Base-by-base conservation (phyloP, 2,329 filamentous ascomycete species). In the Emmonsiellopsis sp. region DNA sequence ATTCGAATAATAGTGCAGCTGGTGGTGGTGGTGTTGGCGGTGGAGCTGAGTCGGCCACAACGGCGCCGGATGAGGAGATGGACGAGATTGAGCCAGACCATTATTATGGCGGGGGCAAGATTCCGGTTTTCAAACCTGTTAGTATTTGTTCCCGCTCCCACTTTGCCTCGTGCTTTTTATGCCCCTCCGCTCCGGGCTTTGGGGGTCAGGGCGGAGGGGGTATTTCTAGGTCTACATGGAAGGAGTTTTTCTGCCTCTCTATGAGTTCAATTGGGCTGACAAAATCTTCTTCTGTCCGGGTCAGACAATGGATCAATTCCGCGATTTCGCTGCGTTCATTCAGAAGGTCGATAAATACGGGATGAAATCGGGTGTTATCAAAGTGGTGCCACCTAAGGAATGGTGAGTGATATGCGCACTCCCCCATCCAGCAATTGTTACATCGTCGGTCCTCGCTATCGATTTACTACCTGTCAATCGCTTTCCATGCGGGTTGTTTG, bases 361-460 rank as follows among this genome's bases (percentile, higher is more conserved):
- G 63, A 98, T 98, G 93, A 88, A 89, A 71, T 93, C 90, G 21
- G 93, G 93, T 37, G 96, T 98, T 62, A 84, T 97, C 66, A 97
- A 98, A 73, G 86, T 98, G 55, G 86, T 97, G 51, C 91, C 93
- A 32, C 93, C 93, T 0, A 75, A 86, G 63, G 91, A 97, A 81
- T 98, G 93, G 93, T 93, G 82, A 70, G 79, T 72, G 40, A 46
- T 48, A 36, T 44, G 36, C 21, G 21, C 3, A 5, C 21, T 5
- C 21, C 5, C 21, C 21, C 21, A 27, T 27, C 1, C 21, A 27
- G 5, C 21, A 27, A 27, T 27, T 27, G 21, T 27, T 27, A 27
- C 5, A 27, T 27, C 21, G 21, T 3, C 21, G 21, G 21, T 5
- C 21, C 21, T 27, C 21, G 21, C 21, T 27, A 27, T 5, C 21